These are phyloP conservation scores for Colletotrichum scovillei DNA, from an alignment of 2,329 filamentous ascomycete species.

Conservation along the genomic window DNA sequence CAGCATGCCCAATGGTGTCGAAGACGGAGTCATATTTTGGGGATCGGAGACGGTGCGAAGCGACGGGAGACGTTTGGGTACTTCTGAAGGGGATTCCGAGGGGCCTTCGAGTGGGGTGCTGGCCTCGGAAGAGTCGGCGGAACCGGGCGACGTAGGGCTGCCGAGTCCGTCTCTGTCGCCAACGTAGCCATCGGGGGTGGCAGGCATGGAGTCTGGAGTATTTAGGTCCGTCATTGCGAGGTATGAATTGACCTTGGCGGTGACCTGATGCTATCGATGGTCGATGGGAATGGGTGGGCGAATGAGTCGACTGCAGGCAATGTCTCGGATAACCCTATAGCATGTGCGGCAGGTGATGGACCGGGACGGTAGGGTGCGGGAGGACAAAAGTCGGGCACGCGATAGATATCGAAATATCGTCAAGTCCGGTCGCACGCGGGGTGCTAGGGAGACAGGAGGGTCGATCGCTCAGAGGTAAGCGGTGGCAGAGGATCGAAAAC, in stretches of 20 bases:
- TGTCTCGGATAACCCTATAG: conserved; percentile 14
- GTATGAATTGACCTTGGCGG: background rate
- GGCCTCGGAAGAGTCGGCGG: conserved; percentile 58
- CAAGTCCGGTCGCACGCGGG: background rate
- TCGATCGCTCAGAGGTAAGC: conserved; percentile 24
- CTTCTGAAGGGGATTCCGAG: conserved; percentile 45
- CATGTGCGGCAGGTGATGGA: conserved; percentile 11
- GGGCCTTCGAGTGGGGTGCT: conserved; percentile 59
- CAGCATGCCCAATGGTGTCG: conserved; percentile 83
- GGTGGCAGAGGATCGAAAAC: conserved; percentile 23
- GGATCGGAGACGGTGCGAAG: conserved; percentile 71
- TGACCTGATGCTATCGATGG: background rate
- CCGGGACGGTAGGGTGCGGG: background rate
- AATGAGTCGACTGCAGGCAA: background rate
- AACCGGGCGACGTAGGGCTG: conserved; percentile 56
- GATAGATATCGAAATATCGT: conserved; percentile 11
- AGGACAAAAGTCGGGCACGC: background rate
- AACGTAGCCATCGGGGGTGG: conserved; percentile 57
- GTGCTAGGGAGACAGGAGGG: background rate
- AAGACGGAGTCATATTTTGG: conserved; percentile 79
- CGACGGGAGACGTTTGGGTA: conserved; percentile 65
- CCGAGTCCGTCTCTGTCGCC: conserved; percentile 46
- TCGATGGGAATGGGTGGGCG: background rate
- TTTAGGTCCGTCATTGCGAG: conserved; percentile 32
- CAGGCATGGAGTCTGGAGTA: conserved; percentile 52